A percentile compares a stretch with the other conserved stretches of the same genome.
These are phyloP conservation scores for Ochetophila trinervis DNA, from an alignment of 306 rosid species.

Conservation along the genomic window DNA sequence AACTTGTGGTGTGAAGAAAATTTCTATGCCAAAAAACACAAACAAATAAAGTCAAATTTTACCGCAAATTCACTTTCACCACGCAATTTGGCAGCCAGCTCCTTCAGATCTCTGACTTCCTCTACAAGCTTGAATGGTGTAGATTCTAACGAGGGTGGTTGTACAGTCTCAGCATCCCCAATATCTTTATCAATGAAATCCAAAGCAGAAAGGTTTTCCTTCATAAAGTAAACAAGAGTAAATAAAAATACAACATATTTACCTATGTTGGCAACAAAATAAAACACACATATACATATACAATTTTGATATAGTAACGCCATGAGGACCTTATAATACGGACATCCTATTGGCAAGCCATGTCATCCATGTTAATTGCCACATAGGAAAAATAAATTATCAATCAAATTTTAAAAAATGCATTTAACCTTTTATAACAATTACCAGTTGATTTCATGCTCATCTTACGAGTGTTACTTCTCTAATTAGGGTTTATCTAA, in stretches of 20 bases:
- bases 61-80: constrained; percentile 86
- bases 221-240: constrained; percentile 19
- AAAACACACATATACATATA: background rate
- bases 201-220: constrained; percentile 60
- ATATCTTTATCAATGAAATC: constrained; percentile 66
- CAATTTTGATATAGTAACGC: too few species aligned
- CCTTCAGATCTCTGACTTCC: constrained; percentile 73
- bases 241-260: constrained; percentile 6
- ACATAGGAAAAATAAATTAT: too few species aligned
- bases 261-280: background rate
- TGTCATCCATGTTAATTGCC: too few species aligned
- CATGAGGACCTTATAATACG: too few species aligned
- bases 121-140: constrained; percentile 76
- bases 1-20: background rate
- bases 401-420: too few species aligned
- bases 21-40: background rate
- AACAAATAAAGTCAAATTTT: constrained; percentile 17
- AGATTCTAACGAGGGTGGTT: constrained; percentile 53
- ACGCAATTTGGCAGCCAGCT: constrained; percentile 71
- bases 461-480: too few species aligned
- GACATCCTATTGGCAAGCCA: too few species aligned
- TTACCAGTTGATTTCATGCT: too few species aligned
- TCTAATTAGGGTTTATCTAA: too few species aligned
- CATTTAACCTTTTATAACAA: too few species aligned
- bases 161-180: constrained; percentile 41